phyloP scores from a whole-genome alignment of 2,329 filamentous ascomycete species.

The Cylindrodendrum hubeiense region DNA sequence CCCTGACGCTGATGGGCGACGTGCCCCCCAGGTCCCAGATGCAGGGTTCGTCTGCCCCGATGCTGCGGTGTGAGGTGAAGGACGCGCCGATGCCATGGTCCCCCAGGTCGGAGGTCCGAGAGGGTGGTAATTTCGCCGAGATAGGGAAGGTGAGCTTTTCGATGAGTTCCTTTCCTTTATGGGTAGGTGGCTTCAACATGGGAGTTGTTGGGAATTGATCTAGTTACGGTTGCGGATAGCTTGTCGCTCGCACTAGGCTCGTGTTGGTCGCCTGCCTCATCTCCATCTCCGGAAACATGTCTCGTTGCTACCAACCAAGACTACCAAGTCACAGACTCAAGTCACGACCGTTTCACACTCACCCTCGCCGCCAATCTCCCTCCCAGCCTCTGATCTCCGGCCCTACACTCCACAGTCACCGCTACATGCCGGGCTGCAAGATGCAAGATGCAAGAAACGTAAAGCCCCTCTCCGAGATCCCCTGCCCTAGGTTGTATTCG shows the following conservation, averaged over 20 bases:
- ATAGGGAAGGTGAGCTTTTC: neutral
- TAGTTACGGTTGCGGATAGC: slow-evolving; percentile 17
- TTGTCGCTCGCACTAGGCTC: neutral
- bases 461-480: neutral
- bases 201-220: neutral
- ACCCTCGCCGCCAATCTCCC: neutral
- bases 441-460: slow-evolving; percentile 1
- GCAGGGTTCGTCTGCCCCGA: slow-evolving; percentile 14
- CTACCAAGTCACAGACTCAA: neutral
- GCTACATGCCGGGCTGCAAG: slow-evolving; percentile 5
- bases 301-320: neutral
- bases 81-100: slow-evolving; percentile 2
- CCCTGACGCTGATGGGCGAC: slow-evolving; percentile 4
- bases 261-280: neutral
- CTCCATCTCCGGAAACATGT: neutral
- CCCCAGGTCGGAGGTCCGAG: neutral
- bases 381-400: slow-evolving; percentile 1
- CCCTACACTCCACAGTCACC: slow-evolving; percentile 19
- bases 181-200: neutral
- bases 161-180: slow-evolving; percentile 8
- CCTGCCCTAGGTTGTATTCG: slow-evolving; percentile 4
- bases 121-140: neutral
- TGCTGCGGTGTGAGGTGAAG: slow-evolving; percentile 4
- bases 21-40: neutral
- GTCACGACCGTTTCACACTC: slow-evolving; percentile 2